Conservation (phyloP, 1,139 yeast genomes). For the Geotrichum fermentans region DNA sequence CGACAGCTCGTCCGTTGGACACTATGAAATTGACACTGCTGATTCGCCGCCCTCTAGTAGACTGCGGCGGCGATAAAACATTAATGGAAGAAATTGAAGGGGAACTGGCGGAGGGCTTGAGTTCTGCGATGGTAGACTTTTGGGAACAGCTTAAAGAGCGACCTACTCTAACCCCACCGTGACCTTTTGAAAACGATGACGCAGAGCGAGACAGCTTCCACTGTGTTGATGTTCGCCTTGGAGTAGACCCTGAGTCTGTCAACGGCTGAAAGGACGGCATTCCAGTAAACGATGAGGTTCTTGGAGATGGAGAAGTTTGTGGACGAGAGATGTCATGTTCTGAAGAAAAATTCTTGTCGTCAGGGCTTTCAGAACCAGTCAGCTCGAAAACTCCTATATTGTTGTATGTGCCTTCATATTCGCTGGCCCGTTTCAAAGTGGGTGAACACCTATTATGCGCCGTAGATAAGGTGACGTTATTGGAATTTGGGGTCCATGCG, state of each 20-base stretch:
- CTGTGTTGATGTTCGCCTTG: too few relatives aligned
- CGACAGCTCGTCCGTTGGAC: slow-evolving; percentile 1
- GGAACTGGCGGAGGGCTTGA: neutral
- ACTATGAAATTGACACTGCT: neutral
- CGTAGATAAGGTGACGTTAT: too few relatives aligned
- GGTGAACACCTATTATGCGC: neutral
- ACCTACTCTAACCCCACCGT: slow-evolving; percentile 6
- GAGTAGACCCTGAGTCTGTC: too few relatives aligned
- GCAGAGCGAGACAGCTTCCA: too few relatives aligned
- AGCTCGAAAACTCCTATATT: neutral
- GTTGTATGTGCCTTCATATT: neutral
- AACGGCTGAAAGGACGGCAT: too few relatives aligned
- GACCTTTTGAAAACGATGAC: too few relatives aligned
- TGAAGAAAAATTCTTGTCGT: too few relatives aligned
- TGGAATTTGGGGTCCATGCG: too few relatives aligned
- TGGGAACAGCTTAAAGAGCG: slow-evolving; percentile 8
- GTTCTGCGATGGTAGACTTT: slow-evolving; percentile 1
- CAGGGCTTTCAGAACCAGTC: neutral
- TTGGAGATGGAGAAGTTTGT: neutral
- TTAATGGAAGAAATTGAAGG: neutral
- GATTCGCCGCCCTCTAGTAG: neutral
- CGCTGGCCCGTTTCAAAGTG: neutral
- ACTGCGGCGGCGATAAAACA: neutral
- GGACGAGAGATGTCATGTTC: too few relatives aligned
- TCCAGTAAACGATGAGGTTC: too few relatives aligned